These are phyloP conservation scores for Cornus kousa DNA, from an alignment of 148 eudicot species.

Conservation along the genomic window DNA sequence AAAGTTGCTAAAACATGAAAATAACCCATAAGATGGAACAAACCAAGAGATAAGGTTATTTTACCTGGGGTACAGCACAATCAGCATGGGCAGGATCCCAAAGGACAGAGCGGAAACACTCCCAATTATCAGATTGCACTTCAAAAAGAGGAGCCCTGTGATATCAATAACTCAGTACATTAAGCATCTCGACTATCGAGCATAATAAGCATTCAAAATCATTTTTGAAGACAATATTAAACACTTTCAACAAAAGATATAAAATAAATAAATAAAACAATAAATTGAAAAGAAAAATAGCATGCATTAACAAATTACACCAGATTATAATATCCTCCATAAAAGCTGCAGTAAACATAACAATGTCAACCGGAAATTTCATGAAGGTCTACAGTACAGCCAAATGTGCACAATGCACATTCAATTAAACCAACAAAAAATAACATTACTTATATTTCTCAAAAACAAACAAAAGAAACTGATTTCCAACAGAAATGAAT, in stretches of 20 bases:
- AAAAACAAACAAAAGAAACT: too few relatives aligned
- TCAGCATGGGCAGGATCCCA: slow-evolving; percentile 95
- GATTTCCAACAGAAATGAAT: too few relatives aligned
- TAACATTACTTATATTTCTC: too few relatives aligned
- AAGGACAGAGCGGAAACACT: slow-evolving; percentile 72
- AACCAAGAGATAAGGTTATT: background rate
- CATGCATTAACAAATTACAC: too few relatives aligned
- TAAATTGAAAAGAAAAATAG: too few relatives aligned
- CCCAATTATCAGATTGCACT: slow-evolving; percentile 90
- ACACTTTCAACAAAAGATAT: background rate
- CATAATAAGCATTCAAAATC: background rate
- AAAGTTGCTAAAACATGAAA: background rate
- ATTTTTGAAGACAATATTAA: background rate
- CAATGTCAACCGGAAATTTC: background rate
- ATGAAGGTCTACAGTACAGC: background rate
- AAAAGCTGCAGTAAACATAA: too few relatives aligned
- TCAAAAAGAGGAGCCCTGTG: slow-evolving; percentile 97
- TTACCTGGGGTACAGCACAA: slow-evolving; percentile 94
- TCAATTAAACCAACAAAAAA: too few relatives aligned
- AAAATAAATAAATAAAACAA: background rate
- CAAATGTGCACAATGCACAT: too few relatives aligned
- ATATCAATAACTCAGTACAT: slow-evolving; percentile 14
- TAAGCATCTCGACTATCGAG: slow-evolving; percentile 11
- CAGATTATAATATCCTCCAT: too few relatives aligned
- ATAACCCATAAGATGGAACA: background rate